Base-by-base conservation (phyloP, 164 flowering plant genomes). In the Vitis riparia region DNA sequence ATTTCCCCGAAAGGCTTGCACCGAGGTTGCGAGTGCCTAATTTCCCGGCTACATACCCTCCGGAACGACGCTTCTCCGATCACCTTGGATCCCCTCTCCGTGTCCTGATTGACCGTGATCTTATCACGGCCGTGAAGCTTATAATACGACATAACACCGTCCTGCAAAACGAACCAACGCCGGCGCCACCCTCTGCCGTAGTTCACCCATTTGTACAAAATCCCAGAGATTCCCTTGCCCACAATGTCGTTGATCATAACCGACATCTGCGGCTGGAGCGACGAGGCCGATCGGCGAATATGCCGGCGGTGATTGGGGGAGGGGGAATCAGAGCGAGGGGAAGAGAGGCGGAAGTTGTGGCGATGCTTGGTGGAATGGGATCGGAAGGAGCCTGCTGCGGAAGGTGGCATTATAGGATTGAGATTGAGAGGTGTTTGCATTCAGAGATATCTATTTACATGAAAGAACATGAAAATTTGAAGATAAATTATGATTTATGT, bases 181-280 rank as follows among this genome's bases (percentile, higher is more conserved):
- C 89, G 83, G 15, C 90, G 62, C 95, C 95, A 90, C 3, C 95
- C 91, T 61, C 74, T 83, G 1, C 95, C 95, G 68, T 87, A 90
- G 74, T 90, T 90, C 71, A 90, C 95, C 95, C 95, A 90, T 70
- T 90, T 90, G 70, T 78, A 57, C 14, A 90, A 66, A 15, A 88
- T 71, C 5, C 95, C 95, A 6, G 82, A 82, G 67, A 88, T 78
- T 3, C 90, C 89, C 44, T 68, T 77, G 58, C 84, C 88, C 7
- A 84, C 88, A 17, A 83, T 68, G 19, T 80, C 84, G 50, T 86
- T 85, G 44, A 85, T 71, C 71, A 77, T 79, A 68, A 85, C 76
- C 52, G 30, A 37, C 44, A 51, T 2, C 59, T 23, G 51, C 51
- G 69, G 51, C 50, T n/a, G 44, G 7, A 37, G 44, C 44, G 44